Evolutionary conservation across 2,329 filamentous ascomycete species (phyloP).

Genomic region (Myotisia sp.): DNA sequence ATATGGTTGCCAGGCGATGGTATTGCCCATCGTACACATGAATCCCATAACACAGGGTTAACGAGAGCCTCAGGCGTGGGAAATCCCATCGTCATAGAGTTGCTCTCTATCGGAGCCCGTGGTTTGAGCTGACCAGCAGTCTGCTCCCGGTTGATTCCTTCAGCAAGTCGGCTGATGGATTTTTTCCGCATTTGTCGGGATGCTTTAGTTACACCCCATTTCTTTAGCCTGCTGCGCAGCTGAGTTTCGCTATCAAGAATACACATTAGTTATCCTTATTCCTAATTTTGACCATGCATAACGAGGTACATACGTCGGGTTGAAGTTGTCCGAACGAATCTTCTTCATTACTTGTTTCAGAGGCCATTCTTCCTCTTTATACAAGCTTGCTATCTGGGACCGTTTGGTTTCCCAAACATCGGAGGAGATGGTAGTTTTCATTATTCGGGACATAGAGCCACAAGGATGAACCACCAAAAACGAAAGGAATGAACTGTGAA

Average conservation of each 20-base stretch:
- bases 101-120: too few relatives aligned
- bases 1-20: not conserved
- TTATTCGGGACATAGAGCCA: conserved; percentile 12
- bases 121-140: not conserved
- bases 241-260: conserved; percentile 27
- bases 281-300: not conserved
- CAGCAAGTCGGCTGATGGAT: conserved; percentile 1
- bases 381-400: conserved; percentile 27
- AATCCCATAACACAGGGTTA: not conserved
- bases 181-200: conserved; percentile 31
- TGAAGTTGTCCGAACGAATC: conserved; percentile 29
- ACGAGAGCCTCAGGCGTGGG: not conserved
- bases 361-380: conserved; percentile 33
- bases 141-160: too few relatives aligned
- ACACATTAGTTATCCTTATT: conserved; percentile 3
- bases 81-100: too few relatives aligned
- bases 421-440: conserved; percentile 31
- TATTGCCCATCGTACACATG: conserved; percentile 1
- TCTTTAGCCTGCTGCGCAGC: conserved; percentile 30
- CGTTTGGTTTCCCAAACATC: conserved; percentile 33
- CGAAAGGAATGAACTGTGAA: not conserved
- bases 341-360: conserved; percentile 33
- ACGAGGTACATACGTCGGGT: conserved; percentile 23
- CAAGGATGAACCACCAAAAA: not conserved
- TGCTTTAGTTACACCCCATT: conserved; percentile 33